phyloP scores from a whole-genome alignment of 176 grass and related monocot genomes.

The Thalia dealbata region DNA sequence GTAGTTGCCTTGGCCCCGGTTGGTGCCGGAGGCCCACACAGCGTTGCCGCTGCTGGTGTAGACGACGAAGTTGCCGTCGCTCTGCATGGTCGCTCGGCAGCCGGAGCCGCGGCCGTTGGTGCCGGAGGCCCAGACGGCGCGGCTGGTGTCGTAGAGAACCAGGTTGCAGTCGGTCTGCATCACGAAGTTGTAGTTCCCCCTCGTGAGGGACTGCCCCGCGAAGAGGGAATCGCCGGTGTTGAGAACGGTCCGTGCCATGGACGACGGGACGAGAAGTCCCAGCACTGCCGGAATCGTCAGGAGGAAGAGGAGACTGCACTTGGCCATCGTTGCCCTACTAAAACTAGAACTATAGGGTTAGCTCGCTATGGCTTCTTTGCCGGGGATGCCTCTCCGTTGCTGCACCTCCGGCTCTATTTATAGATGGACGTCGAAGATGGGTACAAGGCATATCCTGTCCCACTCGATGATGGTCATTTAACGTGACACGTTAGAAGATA shows the following conservation, averaged over 20 bases:
- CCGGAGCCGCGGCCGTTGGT: constrained; percentile 1
- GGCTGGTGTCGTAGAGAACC: constrained; percentile 20
- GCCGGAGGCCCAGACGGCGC: constrained; percentile 16
- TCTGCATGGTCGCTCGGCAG: constrained; percentile 1
- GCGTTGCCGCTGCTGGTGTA: neutral
- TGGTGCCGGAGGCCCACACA: constrained; percentile 5
- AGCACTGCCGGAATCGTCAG: neutral
- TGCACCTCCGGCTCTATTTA: too few relatives aligned
- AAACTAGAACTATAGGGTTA: too few relatives aligned
- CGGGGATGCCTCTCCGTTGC: too few relatives aligned
- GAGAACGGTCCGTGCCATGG: neutral
- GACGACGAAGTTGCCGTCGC: constrained; percentile 10
- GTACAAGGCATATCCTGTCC: too few relatives aligned
- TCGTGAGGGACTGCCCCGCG: constrained; percentile 15
- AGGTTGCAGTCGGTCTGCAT: constrained; percentile 36
- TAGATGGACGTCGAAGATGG: too few relatives aligned
- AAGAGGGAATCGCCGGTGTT: constrained; percentile 5
- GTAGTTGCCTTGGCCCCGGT: neutral
- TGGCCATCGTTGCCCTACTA: neutral
- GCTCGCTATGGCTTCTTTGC: too few relatives aligned
- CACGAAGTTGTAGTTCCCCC: neutral
- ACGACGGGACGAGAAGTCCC: constrained; percentile 6
- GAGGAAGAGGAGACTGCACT: neutral
- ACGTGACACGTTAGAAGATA: too few relatives aligned
- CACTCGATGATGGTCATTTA: too few relatives aligned